A percentile compares a stretch with the other conserved stretches of the same genome.
phyloP scores from a whole-genome alignment of 345 rosid species.

The Gossypioides kirkii region DNA sequence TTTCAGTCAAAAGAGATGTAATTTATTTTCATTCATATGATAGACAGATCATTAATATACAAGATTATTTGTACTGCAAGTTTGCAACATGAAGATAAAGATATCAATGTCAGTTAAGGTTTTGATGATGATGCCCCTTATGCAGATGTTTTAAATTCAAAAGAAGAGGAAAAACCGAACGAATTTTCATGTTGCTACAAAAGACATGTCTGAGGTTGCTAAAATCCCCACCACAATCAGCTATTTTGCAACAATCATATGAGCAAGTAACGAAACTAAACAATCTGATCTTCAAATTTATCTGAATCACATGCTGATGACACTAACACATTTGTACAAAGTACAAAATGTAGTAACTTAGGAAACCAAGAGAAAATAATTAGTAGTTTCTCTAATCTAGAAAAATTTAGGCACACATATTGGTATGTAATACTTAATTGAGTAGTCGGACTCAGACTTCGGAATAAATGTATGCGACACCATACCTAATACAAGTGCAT shows the following conservation, averaged over 20 bases:
- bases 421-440: conserved; percentile 1
- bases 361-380: neutral
- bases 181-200: neutral
- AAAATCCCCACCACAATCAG: neutral
- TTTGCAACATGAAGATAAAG: neutral
- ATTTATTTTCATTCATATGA: neutral
- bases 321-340: neutral
- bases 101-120: neutral
- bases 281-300: neutral
- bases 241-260: neutral
- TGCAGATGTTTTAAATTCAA: neutral
- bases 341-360: neutral
- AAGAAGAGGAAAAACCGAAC: neutral
- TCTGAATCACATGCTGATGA: neutral
- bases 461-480: neutral
- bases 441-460: conserved; percentile 4
- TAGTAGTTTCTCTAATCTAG: neutral
- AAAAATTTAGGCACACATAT: neutral
- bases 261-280: neutral
- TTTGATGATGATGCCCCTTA: neutral
- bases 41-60: neutral
- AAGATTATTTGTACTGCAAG: neutral
- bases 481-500: neutral
- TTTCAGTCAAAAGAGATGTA: neutral
- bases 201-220: neutral